Base-by-base conservation (phyloP, 495 filamentous ascomycete species). In the Umbilicaria muhlenbergii region DNA sequence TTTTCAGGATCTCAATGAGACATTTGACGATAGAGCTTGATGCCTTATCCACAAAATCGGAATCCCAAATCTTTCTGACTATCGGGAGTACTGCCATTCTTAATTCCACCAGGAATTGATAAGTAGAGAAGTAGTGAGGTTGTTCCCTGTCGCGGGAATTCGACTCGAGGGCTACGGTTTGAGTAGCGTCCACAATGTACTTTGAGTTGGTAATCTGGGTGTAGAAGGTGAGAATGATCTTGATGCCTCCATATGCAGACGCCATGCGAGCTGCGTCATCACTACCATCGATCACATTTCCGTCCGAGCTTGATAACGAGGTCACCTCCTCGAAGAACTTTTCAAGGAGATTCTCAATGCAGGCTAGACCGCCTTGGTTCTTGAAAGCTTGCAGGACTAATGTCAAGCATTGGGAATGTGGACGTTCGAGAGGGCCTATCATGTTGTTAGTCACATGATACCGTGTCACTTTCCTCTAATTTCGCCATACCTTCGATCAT, bases 31-130 rank as follows among this genome's bases (percentile, higher is more conserved):
- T 78, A 13, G 72, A 64, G 21, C 75, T 78, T 16, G 82, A 73
- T 1, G 80, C 80, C 49, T 85, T 85, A 46, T 91, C 86, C 15
- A 83, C 70, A n/a, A 83, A 61, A 19, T 74, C 71, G 6, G 85
- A 88, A 43, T 79, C 71, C 92, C 92, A 99, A 43, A 95, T 73
- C 18, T 76, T 69, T 41, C 68, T 75, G 38, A 86, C 71, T 42
- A 82, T 77, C 1, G 86, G 84, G n/a, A 95, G 57, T 36, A 95
- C 75, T 24, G 79, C 72, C 66, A 84, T 76, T 37, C 88, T 77
- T 36, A 96, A 63, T 56, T 96, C 91, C 31, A 99, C 80, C 11
- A 94, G 56, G 44, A 96, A 82, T 54, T 96, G 91, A 6, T 70
- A 67, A 6, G 78, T 63, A 13, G 77, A 69, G 52, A 83, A 86